Base-by-base conservation (phyloP, 805 yeast species). In the Metschnikowia picachoensis region DNA sequence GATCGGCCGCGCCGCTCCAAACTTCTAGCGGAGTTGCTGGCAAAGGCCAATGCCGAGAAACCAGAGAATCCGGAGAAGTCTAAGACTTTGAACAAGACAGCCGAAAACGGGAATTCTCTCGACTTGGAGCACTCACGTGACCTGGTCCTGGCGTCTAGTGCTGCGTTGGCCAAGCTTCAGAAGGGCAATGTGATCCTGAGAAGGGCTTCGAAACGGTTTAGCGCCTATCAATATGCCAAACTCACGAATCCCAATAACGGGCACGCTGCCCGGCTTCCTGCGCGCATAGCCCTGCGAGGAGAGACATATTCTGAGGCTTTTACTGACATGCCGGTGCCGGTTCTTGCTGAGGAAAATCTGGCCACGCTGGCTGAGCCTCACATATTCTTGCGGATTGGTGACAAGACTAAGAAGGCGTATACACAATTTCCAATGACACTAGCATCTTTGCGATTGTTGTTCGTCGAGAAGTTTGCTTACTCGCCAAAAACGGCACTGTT, bases 181-280 rank as follows among this genome's bases (percentile, higher is more conserved):
- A 82, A 83, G 38, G 88, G 91, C 3, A 87, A 87, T 39, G 85
- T 87, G 3, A 70, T 94, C 30, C 95, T 85, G 69, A 77, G 99
- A 55, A 78, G 97, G 50, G 99, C 98, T 0, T 91, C 97, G 0
- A 85, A 92, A 56, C 73, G 99, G 45, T 92, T 85, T 60, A 89
- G 97, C 5, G 97, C 97, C 0, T 92, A 91, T 50, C 98, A 92
- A 59, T 83, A 84, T 65, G 88, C 95, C 1, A 87, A 85, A 57
- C 72, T 87, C 10, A 72, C 87, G 0, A 80, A 76, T 49, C 55
- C 58, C 29, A 44, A 62, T n/a, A 44, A 46, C 15, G 41, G 34
- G 9, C 51, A 41, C 20, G 46, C 49, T 15, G 52, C 57, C 10
- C 43, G 48, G 9, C 32, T 55, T 16, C 35, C 53, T 12, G 42